Conservation (phyloP, 2,329 filamentous ascomycete species). For the Curvularia sp. region DNA sequence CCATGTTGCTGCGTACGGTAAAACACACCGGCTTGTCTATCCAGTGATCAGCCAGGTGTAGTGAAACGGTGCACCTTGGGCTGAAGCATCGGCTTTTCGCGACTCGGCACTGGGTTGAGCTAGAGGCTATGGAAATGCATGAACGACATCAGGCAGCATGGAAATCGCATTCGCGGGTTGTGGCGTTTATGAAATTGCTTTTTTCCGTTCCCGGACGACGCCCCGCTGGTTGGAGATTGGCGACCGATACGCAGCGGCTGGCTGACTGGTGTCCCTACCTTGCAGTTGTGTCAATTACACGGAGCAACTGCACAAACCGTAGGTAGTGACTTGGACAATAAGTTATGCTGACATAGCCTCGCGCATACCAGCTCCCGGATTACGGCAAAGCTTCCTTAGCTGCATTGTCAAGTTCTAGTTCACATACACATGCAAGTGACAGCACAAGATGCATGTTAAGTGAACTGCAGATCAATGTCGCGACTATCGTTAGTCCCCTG, state of each 20-base stretch:
- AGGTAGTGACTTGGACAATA: not conserved
- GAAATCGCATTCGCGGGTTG: slow-evolving; percentile 7
- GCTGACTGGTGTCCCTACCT: not conserved
- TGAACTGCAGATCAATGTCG: slow-evolving; percentile 8
- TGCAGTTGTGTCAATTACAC: not conserved
- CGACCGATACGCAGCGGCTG: slow-evolving; percentile 6
- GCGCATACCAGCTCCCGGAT: not conserved
- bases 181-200: slow-evolving; percentile 15
- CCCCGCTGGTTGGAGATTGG: slow-evolving; percentile 7
- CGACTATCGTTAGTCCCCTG: slow-evolving; percentile 13
- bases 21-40: slow-evolving; percentile 3
- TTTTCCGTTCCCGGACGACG: slow-evolving; percentile 10
- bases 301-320: not conserved
- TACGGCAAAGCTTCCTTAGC: not conserved
- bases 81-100: slow-evolving; percentile 1
- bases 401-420: slow-evolving; percentile 9
- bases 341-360: not conserved
- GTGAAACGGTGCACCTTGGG: slow-evolving; percentile 5
- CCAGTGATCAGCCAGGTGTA: not conserved
- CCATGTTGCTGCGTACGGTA: not conserved
- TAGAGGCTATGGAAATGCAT: slow-evolving; percentile 2
- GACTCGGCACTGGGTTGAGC: slow-evolving; percentile 1
- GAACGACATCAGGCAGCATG: not conserved
- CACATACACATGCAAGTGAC: slow-evolving; percentile 14
- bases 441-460: slow-evolving; percentile 10